Conservation (phyloP, 1,284 basidiomycete species). For the Marasmius oreades region DNA sequence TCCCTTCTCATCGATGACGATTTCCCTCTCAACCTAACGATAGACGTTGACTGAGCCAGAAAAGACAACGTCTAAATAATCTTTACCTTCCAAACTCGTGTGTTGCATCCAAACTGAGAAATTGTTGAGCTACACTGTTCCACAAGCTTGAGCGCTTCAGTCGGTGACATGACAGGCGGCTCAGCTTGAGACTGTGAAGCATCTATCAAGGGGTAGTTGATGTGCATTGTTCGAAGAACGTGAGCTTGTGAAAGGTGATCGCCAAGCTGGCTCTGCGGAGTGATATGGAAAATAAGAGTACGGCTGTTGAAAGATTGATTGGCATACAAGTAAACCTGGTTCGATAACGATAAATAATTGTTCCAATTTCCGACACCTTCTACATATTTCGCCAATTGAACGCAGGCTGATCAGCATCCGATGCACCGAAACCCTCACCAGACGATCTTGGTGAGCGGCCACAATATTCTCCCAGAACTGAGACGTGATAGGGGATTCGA, state of each 20-base stretch:
- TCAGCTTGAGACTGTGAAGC: conserved; percentile 20
- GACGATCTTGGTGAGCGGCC: conserved; percentile 41
- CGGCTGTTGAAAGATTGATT: no score
- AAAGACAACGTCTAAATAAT: background rate
- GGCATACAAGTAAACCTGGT: conserved; percentile 45
- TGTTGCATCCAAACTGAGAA: conserved; percentile 30
- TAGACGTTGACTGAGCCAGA: background rate
- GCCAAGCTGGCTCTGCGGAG: background rate
- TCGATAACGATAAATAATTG: conserved; percentile 59
- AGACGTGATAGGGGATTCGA: conserved; percentile 36
- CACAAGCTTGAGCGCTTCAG: conserved; percentile 21
- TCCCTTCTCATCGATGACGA: conserved; percentile 34
- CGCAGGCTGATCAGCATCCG: conserved; percentile 51
- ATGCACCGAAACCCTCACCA: conserved; percentile 61
- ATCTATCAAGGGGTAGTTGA: conserved; percentile 27
- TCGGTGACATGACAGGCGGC: conserved; percentile 16
- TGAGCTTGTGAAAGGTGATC: conserved; percentile 17
- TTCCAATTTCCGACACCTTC: conserved; percentile 46
- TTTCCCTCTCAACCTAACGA: conserved; percentile 45
- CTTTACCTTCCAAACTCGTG: conserved; percentile 38
- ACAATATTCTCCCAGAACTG: conserved; percentile 51
- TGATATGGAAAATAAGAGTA: background rate
- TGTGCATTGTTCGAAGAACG: conserved; percentile 29
- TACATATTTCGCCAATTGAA: conserved; percentile 53
- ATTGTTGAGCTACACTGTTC: conserved; percentile 26